These are phyloP conservation scores for Limnanthes douglasii DNA, from an alignment of 345 rosid genomes.

Conservation along the genomic window DNA sequence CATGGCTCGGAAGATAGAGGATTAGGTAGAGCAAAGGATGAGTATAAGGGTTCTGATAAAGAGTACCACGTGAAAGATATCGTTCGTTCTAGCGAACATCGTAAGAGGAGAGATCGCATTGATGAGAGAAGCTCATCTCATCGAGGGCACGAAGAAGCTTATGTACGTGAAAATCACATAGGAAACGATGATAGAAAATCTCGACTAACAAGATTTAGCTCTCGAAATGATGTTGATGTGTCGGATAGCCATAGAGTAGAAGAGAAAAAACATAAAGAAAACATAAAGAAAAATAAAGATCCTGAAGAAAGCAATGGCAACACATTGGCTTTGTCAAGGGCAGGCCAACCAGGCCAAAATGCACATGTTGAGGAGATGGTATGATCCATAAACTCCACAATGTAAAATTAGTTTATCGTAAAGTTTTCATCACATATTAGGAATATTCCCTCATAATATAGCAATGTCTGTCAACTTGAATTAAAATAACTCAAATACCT, in stretches of 20 bases:
- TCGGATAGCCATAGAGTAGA: slow-evolving; percentile 45
- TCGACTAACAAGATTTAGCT: slow-evolving; percentile 49
- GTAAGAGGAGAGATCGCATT: slow-evolving; percentile 47
- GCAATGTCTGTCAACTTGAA: slow-evolving; percentile 5
- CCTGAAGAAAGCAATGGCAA: slow-evolving; percentile 38
- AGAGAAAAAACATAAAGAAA: slow-evolving; percentile 60
- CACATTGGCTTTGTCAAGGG: slow-evolving; percentile 28
- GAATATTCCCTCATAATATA: slow-evolving; percentile 3
- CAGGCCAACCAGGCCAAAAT: slow-evolving; percentile 55
- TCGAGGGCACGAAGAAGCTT: slow-evolving; percentile 50
- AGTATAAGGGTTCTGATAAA: slow-evolving; percentile 45
- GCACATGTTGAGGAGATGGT: slow-evolving; percentile 54
- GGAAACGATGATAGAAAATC: slow-evolving; percentile 47
- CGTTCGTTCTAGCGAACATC: slow-evolving; percentile 42
- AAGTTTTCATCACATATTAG: no score
- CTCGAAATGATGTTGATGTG: slow-evolving; percentile 33
- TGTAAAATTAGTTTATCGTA: no score
- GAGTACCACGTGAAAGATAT: slow-evolving; percentile 52
- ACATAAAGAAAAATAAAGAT: slow-evolving; percentile 48
- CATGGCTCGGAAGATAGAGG: slow-evolving; percentile 65
- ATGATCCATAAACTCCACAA: slow-evolving; percentile 26
- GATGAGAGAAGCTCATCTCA: slow-evolving; percentile 50
- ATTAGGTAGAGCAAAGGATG: slow-evolving; percentile 51
- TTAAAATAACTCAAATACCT: slow-evolving; percentile 3
- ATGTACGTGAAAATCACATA: slow-evolving; percentile 36